A percentile compares a stretch with the other conserved stretches of the same genome.
Evolutionary conservation across 306 rosid species (phyloP).

Genomic region (Quillaja saponaria): DNA sequence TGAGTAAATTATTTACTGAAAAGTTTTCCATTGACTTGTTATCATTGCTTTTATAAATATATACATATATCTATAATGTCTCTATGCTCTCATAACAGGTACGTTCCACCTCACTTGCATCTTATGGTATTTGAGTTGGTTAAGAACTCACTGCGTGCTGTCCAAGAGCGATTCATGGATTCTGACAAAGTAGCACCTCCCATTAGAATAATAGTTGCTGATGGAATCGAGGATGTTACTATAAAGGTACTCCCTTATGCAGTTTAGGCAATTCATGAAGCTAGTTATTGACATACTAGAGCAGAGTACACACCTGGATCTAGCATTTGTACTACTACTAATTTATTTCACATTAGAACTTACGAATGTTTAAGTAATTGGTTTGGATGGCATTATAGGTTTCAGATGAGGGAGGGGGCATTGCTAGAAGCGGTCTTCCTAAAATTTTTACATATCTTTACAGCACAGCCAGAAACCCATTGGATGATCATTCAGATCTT

Average conservation of each 20-base stretch:
- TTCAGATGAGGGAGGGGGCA: conserved; percentile 93
- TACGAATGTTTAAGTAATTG: conserved; percentile 25
- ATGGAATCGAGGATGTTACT: conserved; percentile 92
- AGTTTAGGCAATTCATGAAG: not conserved
- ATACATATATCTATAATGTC: too few relatives aligned
- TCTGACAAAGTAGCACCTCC: conserved; percentile 77
- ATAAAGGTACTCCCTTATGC: conserved; percentile 22
- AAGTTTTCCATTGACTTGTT: conserved; percentile 14
- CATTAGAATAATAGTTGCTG: conserved; percentile 84
- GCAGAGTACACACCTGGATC: not conserved
- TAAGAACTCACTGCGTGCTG: conserved; percentile 95
- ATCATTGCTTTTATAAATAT: conserved; percentile 1
- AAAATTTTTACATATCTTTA: conserved; percentile 90
- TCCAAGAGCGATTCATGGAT: conserved; percentile 79
- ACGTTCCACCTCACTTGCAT: conserved; percentile 93
- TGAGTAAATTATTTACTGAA: conserved; percentile 16
- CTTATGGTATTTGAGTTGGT: conserved; percentile 97
- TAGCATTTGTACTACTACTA: too few relatives aligned
- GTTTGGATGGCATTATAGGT: conserved; percentile 44
- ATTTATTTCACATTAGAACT: too few relatives aligned
- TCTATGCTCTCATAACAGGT: conserved; percentile 44
- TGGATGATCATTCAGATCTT: conserved; percentile 67
- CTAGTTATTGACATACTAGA: not conserved
- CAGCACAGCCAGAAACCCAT: conserved; percentile 79
- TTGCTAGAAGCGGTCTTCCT: conserved; percentile 75